Conservation (phyloP, 768 basidiomycete species). For the Mycena metata region DNA sequence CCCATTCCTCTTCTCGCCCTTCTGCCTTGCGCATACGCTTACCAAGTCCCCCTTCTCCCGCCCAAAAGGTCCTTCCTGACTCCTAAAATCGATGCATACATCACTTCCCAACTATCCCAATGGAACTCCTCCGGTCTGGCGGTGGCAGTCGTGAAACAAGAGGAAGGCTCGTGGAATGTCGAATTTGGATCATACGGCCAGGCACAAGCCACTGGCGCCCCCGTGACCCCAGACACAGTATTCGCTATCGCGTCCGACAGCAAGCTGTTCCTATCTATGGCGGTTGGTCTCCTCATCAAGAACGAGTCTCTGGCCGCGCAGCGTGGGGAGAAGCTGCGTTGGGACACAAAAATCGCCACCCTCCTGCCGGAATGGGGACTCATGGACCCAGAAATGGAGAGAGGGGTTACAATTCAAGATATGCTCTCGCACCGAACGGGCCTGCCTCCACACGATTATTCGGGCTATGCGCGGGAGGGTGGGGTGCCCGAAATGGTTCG, state of each 20-base stretch:
- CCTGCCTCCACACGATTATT: slow-evolving; percentile 60
- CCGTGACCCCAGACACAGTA: slow-evolving; percentile 58
- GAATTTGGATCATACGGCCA: slow-evolving; percentile 57
- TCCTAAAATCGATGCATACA: slow-evolving; percentile 33
- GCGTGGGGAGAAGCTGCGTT: slow-evolving; percentile 48
- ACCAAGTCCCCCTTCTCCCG: too few species aligned
- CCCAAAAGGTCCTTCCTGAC: slow-evolving; percentile 21
- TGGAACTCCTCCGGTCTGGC: slow-evolving; percentile 59
- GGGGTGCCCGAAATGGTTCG: slow-evolving; percentile 54
- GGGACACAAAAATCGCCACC: slow-evolving; percentile 53
- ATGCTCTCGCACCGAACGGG: slow-evolving; percentile 60
- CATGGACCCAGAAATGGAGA: slow-evolving; percentile 53
- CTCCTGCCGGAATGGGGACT: slow-evolving; percentile 58
- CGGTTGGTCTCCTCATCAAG: slow-evolving; percentile 55
- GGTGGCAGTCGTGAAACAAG: slow-evolving; percentile 55
- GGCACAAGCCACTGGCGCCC: slow-evolving; percentile 50
- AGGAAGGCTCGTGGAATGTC: slow-evolving; percentile 49
- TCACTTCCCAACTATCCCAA: slow-evolving; percentile 42
- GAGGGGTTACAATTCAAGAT: slow-evolving; percentile 54
- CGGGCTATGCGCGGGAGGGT: slow-evolving; percentile 47
- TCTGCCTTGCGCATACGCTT: too few species aligned
- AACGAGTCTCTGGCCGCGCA: slow-evolving; percentile 52
- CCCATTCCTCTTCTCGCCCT: too few species aligned
- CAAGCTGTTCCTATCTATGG: slow-evolving; percentile 56
- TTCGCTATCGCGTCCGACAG: slow-evolving; percentile 62